Evolutionary conservation across 371 early-diverging fungal species (phyloP), one percentile per base, ranked within the genome.

Genomic region (Saksenaea oblongispora): DNA sequence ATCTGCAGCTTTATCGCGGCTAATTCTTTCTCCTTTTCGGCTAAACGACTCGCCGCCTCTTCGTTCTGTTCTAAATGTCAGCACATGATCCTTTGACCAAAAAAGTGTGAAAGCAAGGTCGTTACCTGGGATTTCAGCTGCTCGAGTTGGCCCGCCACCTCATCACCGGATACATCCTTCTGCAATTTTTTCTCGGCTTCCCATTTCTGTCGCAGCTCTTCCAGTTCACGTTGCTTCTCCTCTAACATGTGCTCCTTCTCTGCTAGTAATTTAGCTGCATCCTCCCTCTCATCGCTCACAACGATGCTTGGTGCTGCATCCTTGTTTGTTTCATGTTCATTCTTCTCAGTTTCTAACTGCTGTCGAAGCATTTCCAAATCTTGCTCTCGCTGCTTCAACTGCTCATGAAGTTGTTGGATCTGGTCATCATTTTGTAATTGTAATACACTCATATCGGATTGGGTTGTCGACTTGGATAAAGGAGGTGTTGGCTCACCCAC

Each of bases 1-100:
- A 73, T 69, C 34, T 73, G 44, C 1, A 62, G 47, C 27, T 74
- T 66, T 17, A 81, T 58, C 24, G 59, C 64, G 27, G 75, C 79
- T 10, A 81, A 56, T 34, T 81, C 82, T 55, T 76, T 71, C 37
- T 81, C 82, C 34, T 75, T 74, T 7, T 63, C 61, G 5, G 76
- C 73, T 26, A 81, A 54, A 54, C 71, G 75, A 35, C 54, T 63
- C 18, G 76, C 70, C 9, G 79, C 75, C 27, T 78, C 72, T 41
- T 74, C 59, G 41, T 81, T 81, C 82, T 81, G 62, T 39, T 27
- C 28, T 14, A n/a, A n/a, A n/a, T 56, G 24, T 63, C 34, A 58
- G 41, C 11, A 55, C 15, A 13, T 28, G 18, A 28, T 41, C 27
- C 36, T 28, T 34, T 39, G 28, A 3, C 60, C 56, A 28, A 65